Conservation (phyloP, 164 flowering plant genomes). For the Liquidambar formosana region DNA sequence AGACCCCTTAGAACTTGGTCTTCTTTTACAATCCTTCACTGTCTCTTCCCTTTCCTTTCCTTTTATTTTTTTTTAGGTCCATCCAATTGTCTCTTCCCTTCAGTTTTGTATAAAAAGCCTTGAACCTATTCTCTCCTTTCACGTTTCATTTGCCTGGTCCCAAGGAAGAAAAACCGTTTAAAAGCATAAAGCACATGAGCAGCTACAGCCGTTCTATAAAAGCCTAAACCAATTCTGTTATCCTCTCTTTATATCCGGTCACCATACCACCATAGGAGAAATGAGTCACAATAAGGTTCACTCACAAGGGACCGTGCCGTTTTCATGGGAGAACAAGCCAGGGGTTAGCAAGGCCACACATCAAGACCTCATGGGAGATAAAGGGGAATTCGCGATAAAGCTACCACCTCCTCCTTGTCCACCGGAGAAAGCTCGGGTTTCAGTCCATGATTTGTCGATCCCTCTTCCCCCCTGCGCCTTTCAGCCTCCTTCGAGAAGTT, state of each 20-base stretch:
- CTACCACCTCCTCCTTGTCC: constrained; percentile 44
- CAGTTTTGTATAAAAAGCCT: neutral
- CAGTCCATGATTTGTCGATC: constrained; percentile 25
- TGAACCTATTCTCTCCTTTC: constrained; percentile 7
- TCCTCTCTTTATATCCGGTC: too few relatives aligned
- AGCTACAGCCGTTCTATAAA: neutral
- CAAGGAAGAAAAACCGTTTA: constrained; percentile 4
- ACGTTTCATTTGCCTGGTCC: constrained; percentile 19
- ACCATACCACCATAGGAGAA: neutral
- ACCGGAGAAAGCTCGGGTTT: constrained; percentile 1
- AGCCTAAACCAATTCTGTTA: neutral
- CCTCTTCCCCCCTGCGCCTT: constrained; percentile 48
- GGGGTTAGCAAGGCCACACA: constrained; percentile 30
- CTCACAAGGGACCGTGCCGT: constrained; percentile 36
- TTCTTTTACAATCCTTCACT: neutral
- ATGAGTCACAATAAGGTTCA: constrained; percentile 33
- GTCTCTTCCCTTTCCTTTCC: too few relatives aligned
- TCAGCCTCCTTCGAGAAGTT: constrained; percentile 24
- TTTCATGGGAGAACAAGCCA: constrained; percentile 55
- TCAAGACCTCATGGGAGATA: neutral
- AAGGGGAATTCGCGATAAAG: neutral
- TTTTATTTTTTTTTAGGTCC: too few relatives aligned
- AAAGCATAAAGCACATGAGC: constrained; percentile 10
- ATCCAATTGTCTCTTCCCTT: too few relatives aligned
- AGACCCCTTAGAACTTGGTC: neutral